A percentile compares a stretch with the other conserved stretches of the same genome.
Evolutionary conservation across 2,329 filamentous ascomycete species (phyloP).

Genomic region (Cordyceps cicadae): DNA sequence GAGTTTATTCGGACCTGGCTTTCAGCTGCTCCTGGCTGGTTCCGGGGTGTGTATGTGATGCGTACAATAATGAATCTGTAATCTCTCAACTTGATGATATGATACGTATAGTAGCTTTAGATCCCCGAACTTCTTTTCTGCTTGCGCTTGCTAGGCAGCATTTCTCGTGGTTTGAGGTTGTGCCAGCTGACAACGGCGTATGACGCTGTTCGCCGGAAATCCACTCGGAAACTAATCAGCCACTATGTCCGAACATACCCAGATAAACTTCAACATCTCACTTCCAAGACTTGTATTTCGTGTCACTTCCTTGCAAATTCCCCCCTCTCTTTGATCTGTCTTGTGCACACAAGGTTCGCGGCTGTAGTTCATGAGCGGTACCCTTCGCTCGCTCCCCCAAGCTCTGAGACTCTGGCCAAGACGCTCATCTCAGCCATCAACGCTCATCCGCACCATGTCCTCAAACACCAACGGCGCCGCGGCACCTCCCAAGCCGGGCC

Average conservation of each 20-base stretch:
- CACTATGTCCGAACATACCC: background rate
- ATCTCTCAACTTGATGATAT: no score
- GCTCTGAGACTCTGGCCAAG: background rate
- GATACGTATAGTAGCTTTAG: background rate
- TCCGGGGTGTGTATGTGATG: no score
- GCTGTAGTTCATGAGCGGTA: background rate
- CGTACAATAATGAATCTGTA: no score
- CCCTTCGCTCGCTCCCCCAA: background rate
- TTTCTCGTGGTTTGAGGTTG: background rate
- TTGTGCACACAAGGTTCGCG: background rate
- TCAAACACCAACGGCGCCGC: background rate
- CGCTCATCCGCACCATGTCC: slow-evolving; percentile 7
- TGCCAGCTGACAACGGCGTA: background rate
- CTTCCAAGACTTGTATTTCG: background rate
- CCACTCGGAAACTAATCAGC: background rate
- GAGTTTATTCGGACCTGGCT: no score
- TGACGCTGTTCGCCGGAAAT: slow-evolving; percentile 6
- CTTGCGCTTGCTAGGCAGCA: no score
- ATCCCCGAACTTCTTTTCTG: background rate
- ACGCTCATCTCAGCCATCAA: background rate
- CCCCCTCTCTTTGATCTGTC: background rate
- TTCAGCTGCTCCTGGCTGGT: no score
- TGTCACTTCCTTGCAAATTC: background rate
- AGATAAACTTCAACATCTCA: background rate
- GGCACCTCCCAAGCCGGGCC: background rate